Evolutionary conservation across 2,329 filamentous ascomycete genomes (phyloP).

Genomic region (Stagonosporopsis rhizophila): DNA sequence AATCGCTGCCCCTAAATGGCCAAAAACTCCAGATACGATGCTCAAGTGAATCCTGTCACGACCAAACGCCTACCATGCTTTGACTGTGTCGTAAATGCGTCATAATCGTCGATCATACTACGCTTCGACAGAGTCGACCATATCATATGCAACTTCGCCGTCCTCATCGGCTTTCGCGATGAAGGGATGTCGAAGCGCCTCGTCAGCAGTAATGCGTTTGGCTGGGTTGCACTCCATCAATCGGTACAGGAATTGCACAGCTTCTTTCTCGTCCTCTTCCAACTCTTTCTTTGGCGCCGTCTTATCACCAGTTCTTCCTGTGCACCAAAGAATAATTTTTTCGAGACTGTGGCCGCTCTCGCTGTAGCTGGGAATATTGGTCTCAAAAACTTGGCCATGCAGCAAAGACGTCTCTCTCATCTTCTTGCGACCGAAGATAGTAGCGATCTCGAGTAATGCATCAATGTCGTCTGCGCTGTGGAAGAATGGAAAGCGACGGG

Average conservation of each 20-base stretch:
- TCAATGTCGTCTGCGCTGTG: conserved; percentile 98
- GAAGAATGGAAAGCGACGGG: conserved; percentile 95
- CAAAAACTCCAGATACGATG: conserved; percentile 41
- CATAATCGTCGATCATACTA: conserved; percentile 25
- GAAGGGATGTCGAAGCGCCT: conserved; percentile 78
- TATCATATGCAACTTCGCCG: conserved; percentile 44
- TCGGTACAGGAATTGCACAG: conserved; percentile 72
- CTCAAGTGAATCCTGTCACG: conserved; percentile 16
- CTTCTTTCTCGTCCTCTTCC: conserved; percentile 72
- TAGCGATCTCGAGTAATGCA: conserved; percentile 95
- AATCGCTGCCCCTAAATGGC: conserved; percentile 26
- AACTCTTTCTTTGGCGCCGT: conserved; percentile 58
- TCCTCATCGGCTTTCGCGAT: conserved; percentile 52
- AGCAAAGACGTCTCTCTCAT: conserved; percentile 85
- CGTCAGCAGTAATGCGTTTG: conserved; percentile 74
- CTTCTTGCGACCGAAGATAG: conserved; percentile 83
- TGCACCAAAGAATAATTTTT: conserved; percentile 96
- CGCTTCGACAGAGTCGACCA: conserved; percentile 37
- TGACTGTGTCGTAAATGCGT: conserved; percentile 26
- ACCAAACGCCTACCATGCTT: conserved; percentile 35
- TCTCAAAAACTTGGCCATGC: conserved; percentile 92
- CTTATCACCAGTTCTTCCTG: conserved; percentile 71
- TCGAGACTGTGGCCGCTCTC: conserved; percentile 85
- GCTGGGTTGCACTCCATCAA: conserved; percentile 80
- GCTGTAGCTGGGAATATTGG: conserved; percentile 88